Evolutionary conservation across 345 rosid species (phyloP).

Genomic region (Erysimum cheiranthoides): DNA sequence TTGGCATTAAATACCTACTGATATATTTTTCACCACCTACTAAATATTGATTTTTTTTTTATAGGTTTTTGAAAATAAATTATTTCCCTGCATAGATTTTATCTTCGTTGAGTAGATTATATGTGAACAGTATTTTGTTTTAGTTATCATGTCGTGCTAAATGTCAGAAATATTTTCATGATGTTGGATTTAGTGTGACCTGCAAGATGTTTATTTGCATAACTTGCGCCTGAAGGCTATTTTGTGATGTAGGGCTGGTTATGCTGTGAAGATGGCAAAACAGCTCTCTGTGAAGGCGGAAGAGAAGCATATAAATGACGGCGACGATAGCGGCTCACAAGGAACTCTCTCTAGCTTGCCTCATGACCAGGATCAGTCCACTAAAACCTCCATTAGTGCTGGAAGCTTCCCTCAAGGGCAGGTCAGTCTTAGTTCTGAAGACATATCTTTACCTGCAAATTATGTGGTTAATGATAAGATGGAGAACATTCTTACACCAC

Average conservation of each 20-base stretch:
- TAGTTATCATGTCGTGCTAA: slow-evolving; percentile 19
- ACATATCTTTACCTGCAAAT: slow-evolving; percentile 55
- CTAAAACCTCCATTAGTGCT: slow-evolving; percentile 80
- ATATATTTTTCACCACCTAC: slow-evolving; percentile 31
- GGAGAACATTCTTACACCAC: slow-evolving; percentile 49
- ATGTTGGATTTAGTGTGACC: slow-evolving; percentile 27
- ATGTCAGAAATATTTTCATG: slow-evolving; percentile 20
- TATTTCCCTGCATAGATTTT: slow-evolving; percentile 3
- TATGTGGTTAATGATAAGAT: slow-evolving; percentile 55
- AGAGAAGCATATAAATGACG: slow-evolving; percentile 82
- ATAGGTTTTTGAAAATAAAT: slow-evolving; percentile 14
- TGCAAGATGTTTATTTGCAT: slow-evolving; percentile 14
- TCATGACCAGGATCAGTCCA: slow-evolving; percentile 79
- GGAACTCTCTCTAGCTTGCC: slow-evolving; percentile 88
- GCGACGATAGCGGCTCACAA: slow-evolving; percentile 80
- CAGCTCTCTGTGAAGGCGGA: slow-evolving; percentile 73
- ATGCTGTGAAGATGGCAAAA: slow-evolving; percentile 87
- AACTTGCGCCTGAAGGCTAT: slow-evolving; percentile 26
- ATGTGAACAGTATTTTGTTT: slow-evolving; percentile 26
- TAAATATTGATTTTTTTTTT: slow-evolving; percentile 20
- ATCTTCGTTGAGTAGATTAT: slow-evolving; percentile 5
- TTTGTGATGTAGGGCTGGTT: slow-evolving; percentile 73
- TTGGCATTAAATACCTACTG: slow-evolving; percentile 50
- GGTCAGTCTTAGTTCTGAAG: slow-evolving; percentile 89
- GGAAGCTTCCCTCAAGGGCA: slow-evolving; percentile 93